phyloP scores from a whole-genome alignment of 2,329 filamentous ascomycete species.

The Hyphodiscus sp. region DNA sequence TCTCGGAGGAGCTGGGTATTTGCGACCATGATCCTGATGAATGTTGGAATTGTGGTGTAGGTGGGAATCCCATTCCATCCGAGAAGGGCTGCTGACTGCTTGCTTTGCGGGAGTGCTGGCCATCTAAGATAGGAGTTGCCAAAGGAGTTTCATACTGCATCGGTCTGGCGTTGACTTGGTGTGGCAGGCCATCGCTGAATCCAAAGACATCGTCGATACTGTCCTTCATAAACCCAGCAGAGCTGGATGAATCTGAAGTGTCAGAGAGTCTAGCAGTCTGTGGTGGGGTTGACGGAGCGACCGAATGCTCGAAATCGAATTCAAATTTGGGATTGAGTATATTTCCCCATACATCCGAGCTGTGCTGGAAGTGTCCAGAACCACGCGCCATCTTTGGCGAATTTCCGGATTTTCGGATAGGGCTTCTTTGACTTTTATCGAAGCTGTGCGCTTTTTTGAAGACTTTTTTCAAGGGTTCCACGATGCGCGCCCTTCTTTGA shows the following conservation, averaged over 20 bases:
- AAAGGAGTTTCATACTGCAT: constrained; percentile 20
- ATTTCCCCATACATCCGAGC: constrained; percentile 43
- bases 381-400: constrained; percentile 26
- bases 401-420: constrained; percentile 32
- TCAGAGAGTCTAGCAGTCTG: constrained; percentile 35
- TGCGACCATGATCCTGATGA: constrained; percentile 21
- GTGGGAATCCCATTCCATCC: constrained; percentile 15
- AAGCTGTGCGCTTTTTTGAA: constrained; percentile 31
- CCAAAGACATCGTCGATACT: constrained; percentile 25
- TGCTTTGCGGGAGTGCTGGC: constrained; percentile 16
- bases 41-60: constrained; percentile 21
- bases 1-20: constrained; percentile 12
- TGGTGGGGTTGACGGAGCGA: constrained; percentile 38
- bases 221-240: constrained; percentile 20
- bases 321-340: constrained; percentile 45
- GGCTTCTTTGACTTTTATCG: constrained; percentile 31
- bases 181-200: constrained; percentile 26
- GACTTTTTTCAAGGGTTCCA: constrained; percentile 40
- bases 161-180: constrained; percentile 17
- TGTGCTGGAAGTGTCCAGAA: constrained; percentile 37
- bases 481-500: constrained; percentile 20
- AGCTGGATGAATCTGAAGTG: constrained; percentile 10
- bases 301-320: constrained; percentile 38
- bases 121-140: constrained; percentile 20
- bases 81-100: constrained; percentile 14